Evolutionary conservation across 2,329 filamentous ascomycete species (phyloP).

Genomic region (Scortechinia acanthostroma): DNA sequence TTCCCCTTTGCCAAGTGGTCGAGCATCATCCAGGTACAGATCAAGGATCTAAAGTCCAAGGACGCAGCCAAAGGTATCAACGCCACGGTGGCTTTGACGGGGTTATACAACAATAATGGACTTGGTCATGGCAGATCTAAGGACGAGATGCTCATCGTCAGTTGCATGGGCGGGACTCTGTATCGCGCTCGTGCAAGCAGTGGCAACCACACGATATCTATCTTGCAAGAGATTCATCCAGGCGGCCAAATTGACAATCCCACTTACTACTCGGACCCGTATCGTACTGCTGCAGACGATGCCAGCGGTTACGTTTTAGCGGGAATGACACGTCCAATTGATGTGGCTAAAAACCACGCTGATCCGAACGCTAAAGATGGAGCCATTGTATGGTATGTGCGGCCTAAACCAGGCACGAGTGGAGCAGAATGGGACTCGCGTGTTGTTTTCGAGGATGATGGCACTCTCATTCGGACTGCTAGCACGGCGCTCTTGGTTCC

Average conservation of each 20-base stretch:
- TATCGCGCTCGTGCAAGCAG: conserved; percentile 22
- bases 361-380: conserved; percentile 28
- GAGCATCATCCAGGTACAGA: conserved; percentile 33
- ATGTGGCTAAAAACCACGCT: conserved; percentile 20
- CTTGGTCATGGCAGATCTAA: conserved; percentile 35
- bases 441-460: conserved; percentile 51
- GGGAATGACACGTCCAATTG: conserved; percentile 31
- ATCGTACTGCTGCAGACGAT: conserved; percentile 28
- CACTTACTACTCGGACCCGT: conserved; percentile 46
- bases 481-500: conserved; percentile 44
- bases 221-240: conserved; percentile 32
- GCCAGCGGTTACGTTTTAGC: conserved; percentile 43
- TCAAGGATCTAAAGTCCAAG: conserved; percentile 13
- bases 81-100: conserved; percentile 30
- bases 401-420: conserved; percentile 8
- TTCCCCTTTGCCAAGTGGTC: conserved; percentile 35
- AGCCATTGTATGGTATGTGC: conserved; percentile 32
- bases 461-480: conserved; percentile 34
- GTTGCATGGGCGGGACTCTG: conserved; percentile 35
- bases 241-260: conserved; percentile 47
- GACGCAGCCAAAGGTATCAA: conserved; percentile 24
- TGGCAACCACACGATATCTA: conserved; percentile 20
- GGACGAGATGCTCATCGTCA: conserved; percentile 31
- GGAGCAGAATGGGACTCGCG: conserved; percentile 27
- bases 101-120: conserved; percentile 47